Conservation (phyloP, 1,139 yeast genomes). For the Arxiozyma telluris region DNA sequence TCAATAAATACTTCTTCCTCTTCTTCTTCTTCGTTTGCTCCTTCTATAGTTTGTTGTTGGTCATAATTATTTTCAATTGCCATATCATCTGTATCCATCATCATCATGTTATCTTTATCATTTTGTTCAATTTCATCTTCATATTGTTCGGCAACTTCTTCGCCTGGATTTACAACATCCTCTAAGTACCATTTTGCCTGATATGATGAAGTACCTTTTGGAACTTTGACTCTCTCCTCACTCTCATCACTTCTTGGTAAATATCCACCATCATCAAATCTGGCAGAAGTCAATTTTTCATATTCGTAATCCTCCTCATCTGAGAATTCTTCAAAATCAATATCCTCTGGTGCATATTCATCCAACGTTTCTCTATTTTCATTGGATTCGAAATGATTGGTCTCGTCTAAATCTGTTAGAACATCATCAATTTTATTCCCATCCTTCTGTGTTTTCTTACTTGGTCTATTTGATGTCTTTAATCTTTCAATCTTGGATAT, state of each 20-base stretch:
- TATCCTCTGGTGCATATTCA: conserved; percentile 53
- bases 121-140: conserved; percentile 36
- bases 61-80: conserved; percentile 31
- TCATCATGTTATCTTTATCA: conserved; percentile 31
- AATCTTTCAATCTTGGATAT: conserved; percentile 56
- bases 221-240: conserved; percentile 42
- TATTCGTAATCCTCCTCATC: conserved; percentile 39
- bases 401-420: conserved; percentile 17
- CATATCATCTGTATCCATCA: conserved; percentile 21
- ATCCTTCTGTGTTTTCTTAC: conserved; percentile 7
- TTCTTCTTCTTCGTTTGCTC: conserved; percentile 30
- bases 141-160: conserved; percentile 36
- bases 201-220: conserved; percentile 86
- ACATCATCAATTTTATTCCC: conserved; percentile 11
- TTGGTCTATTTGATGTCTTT: conserved; percentile 16
- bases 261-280: conserved; percentile 64
- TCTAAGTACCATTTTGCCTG: conserved; percentile 89
- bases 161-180: conserved; percentile 45
- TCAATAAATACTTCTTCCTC: conserved; percentile 62
- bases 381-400: conserved; percentile 35
- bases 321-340: conserved; percentile 43
- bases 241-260: conserved; percentile 37
- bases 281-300: conserved; percentile 44
- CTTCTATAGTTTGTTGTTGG: conserved; percentile 25
- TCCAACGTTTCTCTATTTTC: conserved; percentile 58